phyloP scores from a whole-genome alignment of 805 yeast species.

The Isabelozyma gotoi region DNA sequence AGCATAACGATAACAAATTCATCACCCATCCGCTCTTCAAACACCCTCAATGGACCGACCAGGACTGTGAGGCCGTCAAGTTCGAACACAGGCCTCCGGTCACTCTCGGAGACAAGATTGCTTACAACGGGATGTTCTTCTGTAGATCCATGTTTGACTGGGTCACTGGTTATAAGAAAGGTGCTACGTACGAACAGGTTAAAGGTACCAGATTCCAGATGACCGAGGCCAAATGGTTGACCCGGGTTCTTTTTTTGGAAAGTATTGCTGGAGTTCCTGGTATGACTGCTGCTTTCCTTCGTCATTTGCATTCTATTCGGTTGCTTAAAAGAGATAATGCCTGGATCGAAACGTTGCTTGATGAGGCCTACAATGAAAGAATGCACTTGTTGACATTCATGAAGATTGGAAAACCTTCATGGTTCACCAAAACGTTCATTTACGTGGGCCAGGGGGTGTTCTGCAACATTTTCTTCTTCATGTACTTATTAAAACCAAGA shows the following conservation, averaged over 20 bases:
- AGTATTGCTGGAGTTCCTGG: constrained; percentile 82
- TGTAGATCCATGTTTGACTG: constrained; percentile 56
- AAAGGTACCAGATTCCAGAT: constrained; percentile 47
- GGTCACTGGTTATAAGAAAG: constrained; percentile 65
- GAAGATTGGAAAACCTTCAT: constrained; percentile 61
- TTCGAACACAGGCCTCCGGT: constrained; percentile 53
- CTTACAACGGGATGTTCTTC: constrained; percentile 44
- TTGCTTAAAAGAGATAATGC: constrained; percentile 66
- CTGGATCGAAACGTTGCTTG: constrained; percentile 71
- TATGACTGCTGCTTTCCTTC: constrained; percentile 68
- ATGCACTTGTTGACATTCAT: constrained; percentile 74
- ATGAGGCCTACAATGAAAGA: constrained; percentile 77
- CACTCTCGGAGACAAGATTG: constrained; percentile 50
- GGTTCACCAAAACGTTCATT: constrained; percentile 53
- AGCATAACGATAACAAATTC: constrained; percentile 31
- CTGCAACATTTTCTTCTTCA: constrained; percentile 61
- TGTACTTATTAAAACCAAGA: constrained; percentile 57
- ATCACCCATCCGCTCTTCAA: constrained; percentile 41
- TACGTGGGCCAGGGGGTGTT: constrained; percentile 71
- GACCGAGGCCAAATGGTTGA: constrained; percentile 66
- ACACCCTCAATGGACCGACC: constrained; percentile 30
- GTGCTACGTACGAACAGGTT: constrained; percentile 35
- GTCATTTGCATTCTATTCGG: constrained; percentile 66
- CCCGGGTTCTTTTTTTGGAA: constrained; percentile 62
- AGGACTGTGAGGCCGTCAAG: constrained; percentile 36